phyloP scores from a whole-genome alignment of 2,329 filamentous ascomycete genomes.

The Ramularia endophylla region DNA sequence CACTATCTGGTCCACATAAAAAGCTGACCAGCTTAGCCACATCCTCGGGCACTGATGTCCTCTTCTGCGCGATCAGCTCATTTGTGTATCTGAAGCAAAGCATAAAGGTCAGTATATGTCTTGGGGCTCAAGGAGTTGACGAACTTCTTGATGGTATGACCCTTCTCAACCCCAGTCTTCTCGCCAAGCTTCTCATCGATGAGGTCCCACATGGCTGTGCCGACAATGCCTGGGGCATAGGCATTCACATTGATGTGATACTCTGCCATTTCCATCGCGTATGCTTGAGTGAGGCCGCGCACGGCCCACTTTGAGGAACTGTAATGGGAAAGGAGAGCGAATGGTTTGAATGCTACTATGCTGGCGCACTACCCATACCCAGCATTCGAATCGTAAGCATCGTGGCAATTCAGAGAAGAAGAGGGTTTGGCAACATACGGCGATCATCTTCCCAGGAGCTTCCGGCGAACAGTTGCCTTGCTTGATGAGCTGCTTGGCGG shows the following conservation, averaged over 20 bases:
- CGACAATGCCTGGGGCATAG: constrained; percentile 58
- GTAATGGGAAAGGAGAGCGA: constrained; percentile 56
- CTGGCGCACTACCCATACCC: constrained; percentile 25
- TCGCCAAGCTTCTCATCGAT: constrained; percentile 57
- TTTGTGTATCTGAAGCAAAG: no score
- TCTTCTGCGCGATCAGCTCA: constrained; percentile 51
- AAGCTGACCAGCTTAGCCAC: constrained; percentile 59
- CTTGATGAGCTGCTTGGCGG: constrained; percentile 59
- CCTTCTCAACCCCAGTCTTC: constrained; percentile 43
- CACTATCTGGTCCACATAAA: constrained; percentile 52
- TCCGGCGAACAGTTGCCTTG: constrained; percentile 46
- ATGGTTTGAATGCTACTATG: constrained; percentile 57
- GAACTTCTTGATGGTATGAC: constrained; percentile 47
- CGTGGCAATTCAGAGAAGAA: not conserved
- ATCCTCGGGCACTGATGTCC: constrained; percentile 57
- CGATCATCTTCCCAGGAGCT: constrained; percentile 43
- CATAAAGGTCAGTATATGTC: no score
- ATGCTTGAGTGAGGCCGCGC: constrained; percentile 58
- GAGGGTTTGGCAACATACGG: constrained; percentile 14
- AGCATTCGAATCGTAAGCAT: not conserved
- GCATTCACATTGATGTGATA: constrained; percentile 62
- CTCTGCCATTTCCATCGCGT: constrained; percentile 59
- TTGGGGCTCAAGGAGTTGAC: no score
- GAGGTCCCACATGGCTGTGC: constrained; percentile 62
- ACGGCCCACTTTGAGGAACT: constrained; percentile 62